Conservation (phyloP, 495 filamentous ascomycete species). For the Evansstolkia leycettana region DNA sequence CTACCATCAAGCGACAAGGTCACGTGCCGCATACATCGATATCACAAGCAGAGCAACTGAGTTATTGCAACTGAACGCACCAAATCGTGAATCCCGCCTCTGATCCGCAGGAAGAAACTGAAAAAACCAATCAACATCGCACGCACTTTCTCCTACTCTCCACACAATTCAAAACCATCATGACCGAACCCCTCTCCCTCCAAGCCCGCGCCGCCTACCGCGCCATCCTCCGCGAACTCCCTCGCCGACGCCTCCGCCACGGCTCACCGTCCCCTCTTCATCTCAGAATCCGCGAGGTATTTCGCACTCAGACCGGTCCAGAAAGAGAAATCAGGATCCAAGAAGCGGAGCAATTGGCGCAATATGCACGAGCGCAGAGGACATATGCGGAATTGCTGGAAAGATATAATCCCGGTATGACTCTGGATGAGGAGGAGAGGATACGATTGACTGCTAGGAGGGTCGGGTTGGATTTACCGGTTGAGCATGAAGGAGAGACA, state of each 20-base stretch:
- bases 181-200: conserved; percentile 11
- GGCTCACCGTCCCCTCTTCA: conserved; percentile 46
- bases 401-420: conserved; percentile 85
- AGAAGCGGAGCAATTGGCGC: conserved; percentile 61
- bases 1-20: no score
- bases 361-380: conserved; percentile 72
- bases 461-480: conserved; percentile 80
- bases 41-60: no score
- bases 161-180: no score
- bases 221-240: conserved; percentile 80
- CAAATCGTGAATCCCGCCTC: no score
- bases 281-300: conserved; percentile 43
- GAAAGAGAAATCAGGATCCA: conserved; percentile 25
- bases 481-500: conserved; percentile 9
- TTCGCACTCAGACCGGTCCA: conserved; percentile 12
- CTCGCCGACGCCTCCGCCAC: conserved; percentile 45
- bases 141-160: no score
- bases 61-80: no score
- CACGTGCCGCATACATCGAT: no score
- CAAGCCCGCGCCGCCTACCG: conserved; percentile 75
- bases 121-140: no score
- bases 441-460: conserved; percentile 72
- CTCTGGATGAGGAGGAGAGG: conserved; percentile 72
- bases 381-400: conserved; percentile 70
- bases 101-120: no score